Conservation (phyloP, 139 green algal species). For the Tetradesmus lagerheimii region DNA sequence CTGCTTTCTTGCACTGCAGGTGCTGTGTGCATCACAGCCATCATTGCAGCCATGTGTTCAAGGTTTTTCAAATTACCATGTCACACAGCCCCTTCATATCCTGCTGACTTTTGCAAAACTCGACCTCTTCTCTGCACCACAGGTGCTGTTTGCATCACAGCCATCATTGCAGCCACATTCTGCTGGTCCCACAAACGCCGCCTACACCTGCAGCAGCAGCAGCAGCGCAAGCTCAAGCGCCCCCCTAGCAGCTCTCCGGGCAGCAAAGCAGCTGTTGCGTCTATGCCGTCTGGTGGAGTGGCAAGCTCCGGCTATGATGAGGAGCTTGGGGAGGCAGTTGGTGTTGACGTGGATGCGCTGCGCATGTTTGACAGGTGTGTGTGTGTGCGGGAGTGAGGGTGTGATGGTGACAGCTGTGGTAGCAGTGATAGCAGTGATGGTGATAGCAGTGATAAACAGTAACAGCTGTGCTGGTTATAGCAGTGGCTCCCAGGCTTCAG, state of each 20-base stretch:
- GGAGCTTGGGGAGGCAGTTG: not conserved
- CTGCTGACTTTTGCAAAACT: no score
- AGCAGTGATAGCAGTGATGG: no score
- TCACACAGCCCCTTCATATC: no score
- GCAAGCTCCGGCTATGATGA: not conserved
- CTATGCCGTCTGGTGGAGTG: not conserved
- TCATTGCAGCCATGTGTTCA: no score
- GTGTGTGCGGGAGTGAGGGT: not conserved
- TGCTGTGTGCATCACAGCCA: not conserved
- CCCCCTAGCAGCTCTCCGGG: not conserved
- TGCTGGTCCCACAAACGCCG: not conserved
- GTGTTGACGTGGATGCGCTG: not conserved
- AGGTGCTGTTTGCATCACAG: not conserved
- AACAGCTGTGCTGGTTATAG: no score
- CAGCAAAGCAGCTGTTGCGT: not conserved
- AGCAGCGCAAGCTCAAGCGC: not conserved
- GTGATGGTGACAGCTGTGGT: not conserved
- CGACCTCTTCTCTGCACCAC: no score
- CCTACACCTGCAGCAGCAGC: not conserved
- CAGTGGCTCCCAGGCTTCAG: no score
- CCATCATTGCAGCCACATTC: not conserved
- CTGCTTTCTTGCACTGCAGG: not conserved
- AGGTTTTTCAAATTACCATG: no score
- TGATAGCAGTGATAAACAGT: no score
- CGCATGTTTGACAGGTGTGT: slow-evolving; percentile 32